A percentile compares a stretch with the other conserved stretches of the same genome.
Evolutionary conservation across 2,329 filamentous ascomycete genomes (phyloP).

Genomic region (Penicillium sp.): DNA sequence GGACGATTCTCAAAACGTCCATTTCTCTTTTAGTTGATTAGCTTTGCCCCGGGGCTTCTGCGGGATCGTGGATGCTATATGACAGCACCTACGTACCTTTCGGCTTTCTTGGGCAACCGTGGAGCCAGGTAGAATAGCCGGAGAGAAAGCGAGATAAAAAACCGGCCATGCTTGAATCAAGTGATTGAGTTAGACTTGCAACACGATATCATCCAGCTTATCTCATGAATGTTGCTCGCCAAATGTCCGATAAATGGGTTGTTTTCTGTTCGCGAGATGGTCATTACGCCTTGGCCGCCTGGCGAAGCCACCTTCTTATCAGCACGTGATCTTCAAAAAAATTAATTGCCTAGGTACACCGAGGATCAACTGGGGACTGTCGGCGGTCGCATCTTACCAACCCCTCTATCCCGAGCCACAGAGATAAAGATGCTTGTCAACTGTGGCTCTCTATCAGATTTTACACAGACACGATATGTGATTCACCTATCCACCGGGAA

Average conservation of each 20-base stretch:
- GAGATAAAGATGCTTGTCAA: constrained; percentile 25
- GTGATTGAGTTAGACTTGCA: no score
- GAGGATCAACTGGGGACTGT: constrained; percentile 2
- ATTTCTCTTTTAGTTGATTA: no score
- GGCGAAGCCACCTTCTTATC: constrained; percentile 1
- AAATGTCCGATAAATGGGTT: no score
- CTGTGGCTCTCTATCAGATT: constrained; percentile 34
- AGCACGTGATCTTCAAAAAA: constrained; percentile 14
- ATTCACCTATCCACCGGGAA: constrained; percentile 48
- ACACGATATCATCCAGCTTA: no score
- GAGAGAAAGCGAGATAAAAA: no score
- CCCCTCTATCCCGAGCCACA: background rate
- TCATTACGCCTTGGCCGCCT: background rate
- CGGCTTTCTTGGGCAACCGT: no score
- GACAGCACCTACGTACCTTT: no score
- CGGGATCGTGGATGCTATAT: no score
- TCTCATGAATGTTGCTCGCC: background rate
- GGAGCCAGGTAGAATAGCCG: no score
- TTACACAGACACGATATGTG: constrained; percentile 47
- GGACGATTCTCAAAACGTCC: no score
- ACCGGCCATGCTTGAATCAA: background rate
- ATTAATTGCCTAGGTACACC: background rate
- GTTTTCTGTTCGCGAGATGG: no score
- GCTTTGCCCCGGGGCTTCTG: no score
- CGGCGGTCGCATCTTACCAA: background rate